Percentiles rank a stretch among this genome's conserved stretches.
Conservation (phyloP, 2,329 filamentous ascomycete genomes). For the Monosporascus ibericus region DNA sequence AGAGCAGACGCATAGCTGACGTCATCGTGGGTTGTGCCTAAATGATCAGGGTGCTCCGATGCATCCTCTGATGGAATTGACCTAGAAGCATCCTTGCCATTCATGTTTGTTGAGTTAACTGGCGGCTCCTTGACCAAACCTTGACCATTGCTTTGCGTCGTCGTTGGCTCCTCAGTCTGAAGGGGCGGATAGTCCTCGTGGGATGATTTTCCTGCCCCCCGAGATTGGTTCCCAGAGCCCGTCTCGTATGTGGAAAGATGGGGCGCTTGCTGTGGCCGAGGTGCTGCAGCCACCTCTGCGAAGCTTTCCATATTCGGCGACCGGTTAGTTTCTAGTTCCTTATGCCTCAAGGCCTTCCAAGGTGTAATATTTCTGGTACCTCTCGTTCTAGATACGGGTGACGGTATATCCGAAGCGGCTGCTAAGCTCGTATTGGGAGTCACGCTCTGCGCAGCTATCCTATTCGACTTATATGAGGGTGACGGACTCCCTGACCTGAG, state of each 20-base stretch:
- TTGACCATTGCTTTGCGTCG: background rate
- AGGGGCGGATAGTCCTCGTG: background rate
- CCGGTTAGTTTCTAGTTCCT: background rate
- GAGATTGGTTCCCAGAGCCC: background rate
- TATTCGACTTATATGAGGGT: background rate
- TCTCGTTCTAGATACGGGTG: background rate
- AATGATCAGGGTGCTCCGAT: slow-evolving; percentile 3
- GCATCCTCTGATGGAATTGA: background rate
- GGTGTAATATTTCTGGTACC: background rate
- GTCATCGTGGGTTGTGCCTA: background rate
- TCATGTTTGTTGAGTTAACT: background rate
- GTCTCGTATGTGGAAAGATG: background rate
- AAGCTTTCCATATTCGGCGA: background rate
- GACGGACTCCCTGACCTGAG: background rate
- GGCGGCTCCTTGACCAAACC: background rate
- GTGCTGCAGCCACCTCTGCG: background rate
- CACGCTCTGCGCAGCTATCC: background rate
- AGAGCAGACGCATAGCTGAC: slow-evolving; percentile 11
- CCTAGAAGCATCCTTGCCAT: background rate
- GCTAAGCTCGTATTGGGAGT: background rate
- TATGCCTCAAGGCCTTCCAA: background rate
- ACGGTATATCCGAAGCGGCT: background rate
- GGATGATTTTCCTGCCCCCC: background rate
- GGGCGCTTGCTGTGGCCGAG: background rate
- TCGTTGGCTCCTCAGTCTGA: background rate